phyloP scores from a whole-genome alignment of 768 basidiomycete genomes.

The Rhodotorula sphaerocarpa region DNA sequence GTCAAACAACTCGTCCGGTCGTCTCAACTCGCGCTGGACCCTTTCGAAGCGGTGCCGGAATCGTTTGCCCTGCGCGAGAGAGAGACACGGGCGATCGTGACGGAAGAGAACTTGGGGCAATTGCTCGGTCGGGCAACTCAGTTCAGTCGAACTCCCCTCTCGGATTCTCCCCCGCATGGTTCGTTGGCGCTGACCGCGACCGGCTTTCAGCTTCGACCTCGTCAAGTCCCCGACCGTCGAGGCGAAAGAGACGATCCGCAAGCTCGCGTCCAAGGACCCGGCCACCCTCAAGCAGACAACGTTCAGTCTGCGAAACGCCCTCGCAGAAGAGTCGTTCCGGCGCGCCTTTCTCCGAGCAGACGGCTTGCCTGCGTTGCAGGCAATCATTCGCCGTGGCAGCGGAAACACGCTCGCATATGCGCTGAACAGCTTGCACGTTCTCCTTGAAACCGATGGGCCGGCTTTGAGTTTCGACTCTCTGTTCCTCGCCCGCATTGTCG shows the following conservation, averaged over 20 bases:
- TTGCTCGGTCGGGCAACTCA: slow-evolving; percentile 55
- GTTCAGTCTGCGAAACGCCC: slow-evolving; percentile 70
- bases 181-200: not conserved
- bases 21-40: slow-evolving; percentile 48
- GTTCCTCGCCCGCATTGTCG: slow-evolving; percentile 51
- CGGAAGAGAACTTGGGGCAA: slow-evolving; percentile 73
- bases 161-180: too few relatives aligned
- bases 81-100: slow-evolving; percentile 66
- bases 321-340: slow-evolving; percentile 41
- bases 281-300: slow-evolving; percentile 59
- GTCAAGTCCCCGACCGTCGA: slow-evolving; percentile 55
- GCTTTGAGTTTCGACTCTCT: slow-evolving; percentile 63
- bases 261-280: slow-evolving; percentile 57
- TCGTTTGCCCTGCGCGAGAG: slow-evolving; percentile 75
- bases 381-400: slow-evolving; percentile 57
- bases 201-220: not conserved
- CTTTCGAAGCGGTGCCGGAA: slow-evolving; percentile 60
- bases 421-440: slow-evolving; percentile 71
- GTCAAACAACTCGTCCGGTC: slow-evolving; percentile 29
- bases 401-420: slow-evolving; percentile 87
- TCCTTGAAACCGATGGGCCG: slow-evolving; percentile 74
- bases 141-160: too few relatives aligned
- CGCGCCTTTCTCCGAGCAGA: slow-evolving; percentile 62
- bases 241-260: slow-evolving; percentile 65
- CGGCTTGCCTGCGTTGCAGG: slow-evolving; percentile 63